Base-by-base conservation (phyloP, 225 moss, liverwort and hornwort genomes). In the Sphagnum tenellum region DNA sequence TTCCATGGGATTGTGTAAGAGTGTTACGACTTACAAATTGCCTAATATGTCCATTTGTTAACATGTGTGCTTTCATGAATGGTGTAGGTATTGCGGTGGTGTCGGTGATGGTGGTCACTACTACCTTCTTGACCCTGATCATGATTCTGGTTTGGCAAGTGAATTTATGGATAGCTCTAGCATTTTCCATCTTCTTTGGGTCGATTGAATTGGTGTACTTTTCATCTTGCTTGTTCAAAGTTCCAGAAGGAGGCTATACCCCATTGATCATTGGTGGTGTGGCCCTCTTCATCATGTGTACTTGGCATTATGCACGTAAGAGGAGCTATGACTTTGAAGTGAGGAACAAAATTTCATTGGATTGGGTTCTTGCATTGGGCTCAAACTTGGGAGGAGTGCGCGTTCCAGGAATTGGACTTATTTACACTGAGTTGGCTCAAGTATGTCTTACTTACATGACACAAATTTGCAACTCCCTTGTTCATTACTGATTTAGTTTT, bases 221-320 rank as follows among this genome's bases (percentile, higher is more conserved):
- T 63, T 94, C 94, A 4, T 59, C 94, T 1, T 82, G 81, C 55
- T 62, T 91, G 68, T 85, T 64, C 70, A 94, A 94, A 61, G 83
- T 94, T 6, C 91, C 91, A 44, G 85, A 91, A 50, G 92, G 86
- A 44, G 94, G 94, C 2, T 94, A 89, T 86, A 77, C 91, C 59
- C 89, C 91, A 0, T 11, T 94, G 4, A 77, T 80, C 5, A 88
- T 94, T 53, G 94, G 86, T 29, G 78, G 5, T 11, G 3, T 4
- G 56, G 88, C 91, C 76, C 63, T 75, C 45, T 48, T 47, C 13
- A 7, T 94, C 61, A 89, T 88, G 91, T 89, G 69, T 71, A 81
- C 78, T 0, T 94, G 94, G 94, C 68, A 94, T 66, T 94, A 91
- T 50, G 88, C 76, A 4, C 89, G 87, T 9, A 74, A 75, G 70